Evolutionary conservation across 2,329 filamentous ascomycete genomes (phyloP), one percentile per base, ranked within the genome.

Genomic region (Aureobasidium vineae): DNA sequence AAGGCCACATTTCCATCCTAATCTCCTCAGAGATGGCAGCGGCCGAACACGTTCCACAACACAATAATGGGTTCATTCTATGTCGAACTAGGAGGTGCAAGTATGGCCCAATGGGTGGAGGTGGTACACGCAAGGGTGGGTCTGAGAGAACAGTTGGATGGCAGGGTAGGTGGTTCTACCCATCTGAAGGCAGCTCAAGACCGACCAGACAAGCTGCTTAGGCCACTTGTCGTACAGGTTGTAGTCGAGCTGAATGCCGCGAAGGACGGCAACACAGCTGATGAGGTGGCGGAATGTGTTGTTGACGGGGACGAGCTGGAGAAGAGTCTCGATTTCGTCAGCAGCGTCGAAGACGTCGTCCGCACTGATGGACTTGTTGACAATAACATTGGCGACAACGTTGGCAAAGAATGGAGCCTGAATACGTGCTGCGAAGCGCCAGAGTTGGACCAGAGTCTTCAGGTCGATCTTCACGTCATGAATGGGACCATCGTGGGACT

Each of bases 341-440:
- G 49, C 61, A 33, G 61, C 61, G 7, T 23, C 26, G 38, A 52
- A 31, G 49, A 64, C 6, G 13, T 64, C 47, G 26, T 43, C 38
- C 6, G 36, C 23, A 28, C 19, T 33, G 38, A 36, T 28, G 19
- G 8, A 1, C 49, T 54, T 64, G 21, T 10, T 26, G 2, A 64
- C 8, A 8, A 64, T 53, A 23, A 11, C 49, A 33, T 54, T 5
- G 2, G 47, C 49, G 16, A 64, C 26, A 8, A 28, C 31, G 47
- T 64, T 64, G 36, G 61, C 38, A n/a, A 64, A 64, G 13, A 54
- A 3, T 13, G 61, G 61, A 11, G 61, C 61, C 49, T 64, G 61
- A 2, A 64, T 45, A 13, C 38, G 61, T 45, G 61, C 61, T 36
- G 15, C 61, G 15, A 64, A 64, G 36, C 61, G 47, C 61, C 61